phyloP scores from a whole-genome alignment of 257 asterid genomes.

The Solanum infundibuliforme region DNA sequence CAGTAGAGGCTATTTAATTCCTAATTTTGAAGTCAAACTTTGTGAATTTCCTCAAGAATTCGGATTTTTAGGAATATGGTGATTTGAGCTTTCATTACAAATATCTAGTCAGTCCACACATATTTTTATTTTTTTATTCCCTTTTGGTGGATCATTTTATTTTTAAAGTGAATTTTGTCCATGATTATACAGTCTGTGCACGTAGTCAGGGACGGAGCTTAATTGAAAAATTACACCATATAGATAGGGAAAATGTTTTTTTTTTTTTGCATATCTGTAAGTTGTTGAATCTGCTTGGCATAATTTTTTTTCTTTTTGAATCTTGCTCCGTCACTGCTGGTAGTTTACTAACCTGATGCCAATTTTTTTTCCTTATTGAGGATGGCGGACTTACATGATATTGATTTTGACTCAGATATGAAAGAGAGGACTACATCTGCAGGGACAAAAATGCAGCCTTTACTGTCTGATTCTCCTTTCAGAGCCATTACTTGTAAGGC shows the following conservation, averaged over 20 bases:
- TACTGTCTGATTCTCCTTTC: conserved; percentile 1
- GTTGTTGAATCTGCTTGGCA: too few species aligned
- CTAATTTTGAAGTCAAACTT: too few species aligned
- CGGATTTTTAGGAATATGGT: too few species aligned
- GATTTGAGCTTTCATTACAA: background rate
- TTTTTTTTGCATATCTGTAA: too few species aligned
- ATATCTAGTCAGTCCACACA: background rate
- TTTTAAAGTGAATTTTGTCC: background rate
- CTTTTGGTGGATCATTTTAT: background rate
- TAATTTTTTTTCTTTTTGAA: too few species aligned
- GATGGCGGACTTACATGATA: background rate
- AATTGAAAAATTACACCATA: too few species aligned
- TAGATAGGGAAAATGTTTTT: too few species aligned
- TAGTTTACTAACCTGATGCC: background rate
- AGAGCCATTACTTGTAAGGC: conserved; percentile 36
- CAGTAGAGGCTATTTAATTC: too few species aligned
- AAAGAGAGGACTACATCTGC: conserved; percentile 5
- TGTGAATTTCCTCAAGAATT: too few species aligned
- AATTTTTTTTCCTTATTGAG: background rate
- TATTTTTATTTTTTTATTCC: background rate
- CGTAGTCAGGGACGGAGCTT: too few species aligned
- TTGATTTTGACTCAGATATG: background rate
- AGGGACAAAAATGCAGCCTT: background rate
- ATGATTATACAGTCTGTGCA: background rate
- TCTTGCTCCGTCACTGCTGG: too few species aligned